Conservation (phyloP, 2,329 filamentous ascomycete genomes). For the Claviceps pazoutovae region DNA sequence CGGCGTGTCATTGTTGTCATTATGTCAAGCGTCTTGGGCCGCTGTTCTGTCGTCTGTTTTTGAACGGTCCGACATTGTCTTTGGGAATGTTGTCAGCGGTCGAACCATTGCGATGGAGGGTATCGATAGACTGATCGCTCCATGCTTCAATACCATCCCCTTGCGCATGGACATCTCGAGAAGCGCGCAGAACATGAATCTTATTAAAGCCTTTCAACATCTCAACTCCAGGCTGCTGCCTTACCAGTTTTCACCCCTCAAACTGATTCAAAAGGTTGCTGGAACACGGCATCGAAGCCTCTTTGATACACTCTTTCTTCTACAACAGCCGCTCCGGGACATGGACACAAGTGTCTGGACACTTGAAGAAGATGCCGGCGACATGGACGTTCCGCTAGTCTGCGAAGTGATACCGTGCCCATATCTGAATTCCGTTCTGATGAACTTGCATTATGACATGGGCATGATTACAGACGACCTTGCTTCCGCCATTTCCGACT, state of each 20-base stretch:
- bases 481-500: constrained; percentile 15
- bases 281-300: constrained; percentile 34
- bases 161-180: constrained; percentile 42
- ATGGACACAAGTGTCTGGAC: constrained; percentile 44
- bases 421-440: constrained; percentile 33
- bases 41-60: constrained; percentile 45
- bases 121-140: constrained; percentile 63
- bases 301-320: constrained; percentile 69
- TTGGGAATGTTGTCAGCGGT: constrained; percentile 76
- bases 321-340: constrained; percentile 52
- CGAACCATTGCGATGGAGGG: constrained; percentile 52
- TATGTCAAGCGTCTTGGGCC: constrained; percentile 63
- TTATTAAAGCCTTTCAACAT: constrained; percentile 46
- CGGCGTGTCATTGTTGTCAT: constrained; percentile 47
- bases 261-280: constrained; percentile 48
- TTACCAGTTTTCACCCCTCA: constrained; percentile 63
- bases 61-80: constrained; percentile 54
- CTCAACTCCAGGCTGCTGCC: constrained; percentile 47
- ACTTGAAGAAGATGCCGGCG: constrained; percentile 40
- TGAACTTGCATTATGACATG: constrained; percentile 51
- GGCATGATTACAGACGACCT: constrained; percentile 20
- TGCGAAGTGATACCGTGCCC: constrained; percentile 55
- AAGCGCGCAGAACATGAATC: constrained; percentile 34
- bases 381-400: constrained; percentile 65
- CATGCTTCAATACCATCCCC: constrained; percentile 85